phyloP scores from a whole-genome alignment of 2,329 filamentous ascomycete genomes.

The Phaeosphaeria sp. region DNA sequence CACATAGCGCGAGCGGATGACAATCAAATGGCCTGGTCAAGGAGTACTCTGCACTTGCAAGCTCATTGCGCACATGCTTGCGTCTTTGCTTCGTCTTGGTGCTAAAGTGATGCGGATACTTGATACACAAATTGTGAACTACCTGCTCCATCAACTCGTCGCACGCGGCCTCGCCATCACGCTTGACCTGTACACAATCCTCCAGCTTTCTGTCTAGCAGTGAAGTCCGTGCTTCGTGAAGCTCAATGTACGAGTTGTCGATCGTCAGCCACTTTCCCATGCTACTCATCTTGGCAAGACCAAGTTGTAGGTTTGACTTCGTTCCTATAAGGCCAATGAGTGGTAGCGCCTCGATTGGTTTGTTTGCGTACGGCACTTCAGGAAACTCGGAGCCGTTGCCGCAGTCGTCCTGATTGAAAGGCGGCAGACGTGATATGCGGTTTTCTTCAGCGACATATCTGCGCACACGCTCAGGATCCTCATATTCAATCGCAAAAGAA shows the following conservation, averaged over 20 bases:
- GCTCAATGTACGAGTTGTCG: conserved; percentile 54
- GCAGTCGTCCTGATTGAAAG: conserved; percentile 40
- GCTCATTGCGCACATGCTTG: conserved; percentile 48
- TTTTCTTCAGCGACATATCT: conserved; percentile 25
- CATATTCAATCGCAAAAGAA: background rate
- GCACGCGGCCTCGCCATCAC: conserved; percentile 54
- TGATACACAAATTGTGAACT: conserved; percentile 49
- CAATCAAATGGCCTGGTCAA: conserved; percentile 45
- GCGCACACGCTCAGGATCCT: conserved; percentile 10
- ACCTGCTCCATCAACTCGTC: conserved; percentile 57
- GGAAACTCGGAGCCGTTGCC: conserved; percentile 38
- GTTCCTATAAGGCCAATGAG: background rate
- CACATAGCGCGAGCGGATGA: conserved; percentile 58
- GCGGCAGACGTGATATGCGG: conserved; percentile 31
- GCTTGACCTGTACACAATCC: conserved; percentile 55
- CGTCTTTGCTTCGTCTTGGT: conserved; percentile 13
- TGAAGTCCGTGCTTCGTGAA: conserved; percentile 51
- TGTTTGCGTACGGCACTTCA: conserved; percentile 20
- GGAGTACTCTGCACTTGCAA: conserved; percentile 53
- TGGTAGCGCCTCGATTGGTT: conserved; percentile 7
- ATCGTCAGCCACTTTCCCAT: conserved; percentile 56
- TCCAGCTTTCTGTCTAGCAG: conserved; percentile 49
- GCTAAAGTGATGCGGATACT: conserved; percentile 54
- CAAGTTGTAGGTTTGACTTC: conserved; percentile 35
- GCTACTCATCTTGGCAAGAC: conserved; percentile 54